Evolutionary conservation across 2,329 filamentous ascomycete species (phyloP).

Genomic region (Monilinia aucupariae): DNA sequence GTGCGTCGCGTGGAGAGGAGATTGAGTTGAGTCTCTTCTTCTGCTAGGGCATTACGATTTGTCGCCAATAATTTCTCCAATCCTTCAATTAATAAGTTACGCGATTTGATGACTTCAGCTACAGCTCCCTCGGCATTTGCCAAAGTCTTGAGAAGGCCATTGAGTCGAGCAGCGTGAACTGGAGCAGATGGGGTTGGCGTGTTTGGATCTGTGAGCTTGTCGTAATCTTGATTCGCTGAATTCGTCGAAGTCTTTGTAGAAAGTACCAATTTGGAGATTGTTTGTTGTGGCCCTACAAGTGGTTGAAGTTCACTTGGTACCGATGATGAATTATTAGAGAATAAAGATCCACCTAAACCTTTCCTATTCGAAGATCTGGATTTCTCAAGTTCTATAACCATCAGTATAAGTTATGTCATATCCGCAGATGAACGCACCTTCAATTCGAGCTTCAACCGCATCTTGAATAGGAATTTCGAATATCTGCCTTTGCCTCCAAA

Average conservation of each 20-base stretch:
- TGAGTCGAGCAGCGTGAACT: slow-evolving; percentile 85
- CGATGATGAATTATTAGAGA: slow-evolving; percentile 51
- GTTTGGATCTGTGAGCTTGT: slow-evolving; percentile 70
- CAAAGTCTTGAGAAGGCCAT: slow-evolving; percentile 81
- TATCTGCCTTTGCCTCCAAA: slow-evolving; percentile 83
- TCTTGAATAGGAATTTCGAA: slow-evolving; percentile 77
- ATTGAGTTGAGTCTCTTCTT: slow-evolving; percentile 62
- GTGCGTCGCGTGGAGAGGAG: slow-evolving; percentile 62
- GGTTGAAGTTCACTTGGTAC: slow-evolving; percentile 72
- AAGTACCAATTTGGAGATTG: slow-evolving; percentile 65
- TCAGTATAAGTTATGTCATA: slow-evolving; percentile 15
- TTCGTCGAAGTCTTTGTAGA: slow-evolving; percentile 61
- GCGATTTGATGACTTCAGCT: slow-evolving; percentile 81
- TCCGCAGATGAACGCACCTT: slow-evolving; percentile 51
- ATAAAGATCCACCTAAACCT: slow-evolving; percentile 62
- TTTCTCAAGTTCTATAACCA: slow-evolving; percentile 54
- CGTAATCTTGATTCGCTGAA: slow-evolving; percentile 74
- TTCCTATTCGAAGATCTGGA: slow-evolving; percentile 48
- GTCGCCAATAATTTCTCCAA: slow-evolving; percentile 76
- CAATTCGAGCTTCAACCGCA: slow-evolving; percentile 71
- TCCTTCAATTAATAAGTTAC: slow-evolving; percentile 68
- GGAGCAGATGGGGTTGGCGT: slow-evolving; percentile 70
- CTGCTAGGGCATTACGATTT: slow-evolving; percentile 62
- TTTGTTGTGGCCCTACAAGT: slow-evolving; percentile 68
- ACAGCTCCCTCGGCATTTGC: slow-evolving; percentile 85